Conservation (phyloP, 2,329 filamentous ascomycete species). For the Erysiphe pulchra region DNA sequence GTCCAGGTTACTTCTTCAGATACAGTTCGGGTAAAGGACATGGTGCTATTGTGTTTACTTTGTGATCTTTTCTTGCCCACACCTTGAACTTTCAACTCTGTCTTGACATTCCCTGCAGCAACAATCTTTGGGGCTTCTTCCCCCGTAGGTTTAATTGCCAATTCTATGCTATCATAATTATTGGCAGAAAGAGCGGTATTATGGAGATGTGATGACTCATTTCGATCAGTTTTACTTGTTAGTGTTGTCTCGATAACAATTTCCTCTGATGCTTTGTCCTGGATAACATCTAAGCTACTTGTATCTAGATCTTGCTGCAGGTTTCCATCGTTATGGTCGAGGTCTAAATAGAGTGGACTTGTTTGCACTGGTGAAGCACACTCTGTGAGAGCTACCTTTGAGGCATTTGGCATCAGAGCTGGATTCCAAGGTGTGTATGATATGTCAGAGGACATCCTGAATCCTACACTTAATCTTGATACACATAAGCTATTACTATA, state of each 20-base stretch:
- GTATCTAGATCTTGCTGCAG: not conserved
- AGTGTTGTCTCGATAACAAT: not conserved
- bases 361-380: conserved; percentile 1
- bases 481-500: not conserved
- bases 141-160: not conserved
- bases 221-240: not conserved
- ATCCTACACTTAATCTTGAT: not conserved
- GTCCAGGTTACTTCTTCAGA: conserved; percentile 34
- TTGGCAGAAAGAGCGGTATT: not conserved
- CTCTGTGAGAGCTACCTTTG: conserved; percentile 5
- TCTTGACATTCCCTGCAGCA: not conserved
- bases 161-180: not conserved
- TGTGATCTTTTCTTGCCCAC: conserved; percentile 2
- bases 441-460: conserved; percentile 19
- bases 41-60: conserved; percentile 30
- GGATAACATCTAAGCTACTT: not conserved
- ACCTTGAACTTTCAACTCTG: conserved; percentile 3
- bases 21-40: conserved; percentile 38
- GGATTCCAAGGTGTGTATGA: conserved; percentile 23
- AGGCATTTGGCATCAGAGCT: conserved; percentile 23
- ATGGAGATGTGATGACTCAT: not conserved
- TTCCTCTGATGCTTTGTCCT: not conserved
- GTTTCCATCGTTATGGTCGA: not conserved
- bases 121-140: not conserved
- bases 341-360: not conserved